Conservation (phyloP, 2,329 filamentous ascomycete species). For the Exophiala dermatitidis region DNA sequence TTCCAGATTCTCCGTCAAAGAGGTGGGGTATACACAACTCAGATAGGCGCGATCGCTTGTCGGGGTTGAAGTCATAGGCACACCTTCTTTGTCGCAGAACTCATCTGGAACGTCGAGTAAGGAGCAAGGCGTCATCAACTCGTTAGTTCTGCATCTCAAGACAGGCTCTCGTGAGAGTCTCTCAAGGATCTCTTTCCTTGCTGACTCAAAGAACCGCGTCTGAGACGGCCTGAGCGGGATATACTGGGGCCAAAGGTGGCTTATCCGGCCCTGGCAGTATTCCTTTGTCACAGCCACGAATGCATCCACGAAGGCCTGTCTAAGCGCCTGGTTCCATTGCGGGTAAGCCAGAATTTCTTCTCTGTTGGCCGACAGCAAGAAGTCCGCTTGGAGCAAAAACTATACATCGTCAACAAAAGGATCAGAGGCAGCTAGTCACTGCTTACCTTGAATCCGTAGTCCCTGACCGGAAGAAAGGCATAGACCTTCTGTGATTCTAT, state of each 20-base stretch:
- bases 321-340: constrained; percentile 1
- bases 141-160: constrained; percentile 1
- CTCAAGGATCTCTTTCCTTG: constrained; percentile 1
- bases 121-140: constrained; percentile 4
- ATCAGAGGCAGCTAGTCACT: not conserved
- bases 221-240: constrained; percentile 1
- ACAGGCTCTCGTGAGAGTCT: constrained; percentile 2
- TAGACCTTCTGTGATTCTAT: constrained; percentile 6
- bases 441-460: constrained; percentile 7
- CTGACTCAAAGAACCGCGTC: constrained; percentile 1
- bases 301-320: not conserved
- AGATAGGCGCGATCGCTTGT: constrained; percentile 1
- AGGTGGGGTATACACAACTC: not conserved
- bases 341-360: constrained; percentile 2
- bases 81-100: constrained; percentile 2
- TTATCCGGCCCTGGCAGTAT: constrained; percentile 2
- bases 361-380: constrained; percentile 5
- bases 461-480: constrained; percentile 5
- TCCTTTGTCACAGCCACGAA: constrained; percentile 3
- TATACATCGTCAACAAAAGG: not conserved
- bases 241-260: constrained; percentile 6
- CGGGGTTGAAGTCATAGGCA: constrained; percentile 5
- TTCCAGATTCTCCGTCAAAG: constrained; percentile 2
- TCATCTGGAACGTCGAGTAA: constrained; percentile 1
- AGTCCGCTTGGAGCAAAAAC: constrained; percentile 6